These are phyloP conservation scores for Sugiyamaella japonica DNA, from an alignment of 1,139 yeast species.

Conservation along the genomic window DNA sequence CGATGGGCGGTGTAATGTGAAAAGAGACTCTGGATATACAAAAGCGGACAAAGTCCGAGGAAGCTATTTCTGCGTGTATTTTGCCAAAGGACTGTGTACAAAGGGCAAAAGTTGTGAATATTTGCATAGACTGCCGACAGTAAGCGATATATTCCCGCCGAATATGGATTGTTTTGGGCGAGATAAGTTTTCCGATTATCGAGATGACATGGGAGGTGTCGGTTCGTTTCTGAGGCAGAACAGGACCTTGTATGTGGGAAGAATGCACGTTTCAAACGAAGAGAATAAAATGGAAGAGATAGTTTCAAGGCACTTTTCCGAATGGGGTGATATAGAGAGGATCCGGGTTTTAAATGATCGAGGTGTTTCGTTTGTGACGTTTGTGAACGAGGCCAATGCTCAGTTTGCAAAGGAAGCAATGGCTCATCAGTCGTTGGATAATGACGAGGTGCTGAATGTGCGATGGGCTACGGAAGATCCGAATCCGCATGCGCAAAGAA, in stretches of 20 bases:
- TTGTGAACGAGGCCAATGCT: constrained; percentile 65
- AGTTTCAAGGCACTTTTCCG: constrained; percentile 57
- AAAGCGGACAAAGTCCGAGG: constrained; percentile 55
- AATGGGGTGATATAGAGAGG: constrained; percentile 77
- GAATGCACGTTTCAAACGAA: constrained; percentile 44
- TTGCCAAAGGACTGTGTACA: constrained; percentile 86
- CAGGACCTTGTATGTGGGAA: constrained; percentile 76
- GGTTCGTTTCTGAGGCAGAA: constrained; percentile 77
- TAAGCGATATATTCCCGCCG: constrained; percentile 50
- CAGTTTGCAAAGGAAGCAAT: constrained; percentile 95
- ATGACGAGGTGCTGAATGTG: constrained; percentile 64
- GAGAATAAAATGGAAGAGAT: constrained; percentile 46
- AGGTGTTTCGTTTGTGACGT: constrained; percentile 80
- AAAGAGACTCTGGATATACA: constrained; percentile 73
- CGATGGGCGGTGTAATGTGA: constrained; percentile 58
- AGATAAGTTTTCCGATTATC: constrained; percentile 75
- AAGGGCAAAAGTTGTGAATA: constrained; percentile 74
- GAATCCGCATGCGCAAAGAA: constrained; percentile 62
- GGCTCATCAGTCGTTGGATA: constrained; percentile 73
- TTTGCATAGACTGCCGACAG: constrained; percentile 72
- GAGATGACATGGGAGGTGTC: constrained; percentile 94
- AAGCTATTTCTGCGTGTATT: constrained; percentile 69
- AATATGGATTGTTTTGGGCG: constrained; percentile 92
- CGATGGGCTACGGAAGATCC: constrained; percentile 94
- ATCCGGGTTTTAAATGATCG: constrained; percentile 59